These are phyloP conservation scores for Fulvia fulva DNA, from an alignment of 2,329 filamentous ascomycete species.

Conservation along the genomic window DNA sequence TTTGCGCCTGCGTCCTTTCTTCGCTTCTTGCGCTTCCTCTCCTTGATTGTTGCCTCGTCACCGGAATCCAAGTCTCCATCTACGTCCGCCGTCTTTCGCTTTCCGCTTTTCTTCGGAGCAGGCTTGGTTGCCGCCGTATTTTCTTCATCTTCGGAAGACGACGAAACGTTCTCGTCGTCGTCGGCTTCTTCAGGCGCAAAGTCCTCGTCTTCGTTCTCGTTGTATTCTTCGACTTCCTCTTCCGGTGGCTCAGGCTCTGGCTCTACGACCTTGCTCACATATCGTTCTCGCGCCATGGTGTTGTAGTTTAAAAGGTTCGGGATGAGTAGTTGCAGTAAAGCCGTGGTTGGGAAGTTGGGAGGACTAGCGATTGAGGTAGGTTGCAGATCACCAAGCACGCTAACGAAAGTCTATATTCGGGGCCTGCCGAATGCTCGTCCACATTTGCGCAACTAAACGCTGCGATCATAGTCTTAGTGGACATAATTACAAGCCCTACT, in stretches of 20 bases:
- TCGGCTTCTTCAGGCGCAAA: constrained; percentile 38
- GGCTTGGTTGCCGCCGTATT: constrained; percentile 20
- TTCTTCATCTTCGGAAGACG: constrained; percentile 36
- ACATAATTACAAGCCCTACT: not conserved
- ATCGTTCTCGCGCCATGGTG: not conserved
- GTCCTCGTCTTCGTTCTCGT: constrained; percentile 44
- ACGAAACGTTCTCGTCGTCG: constrained; percentile 29
- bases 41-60: constrained; percentile 54
- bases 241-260: constrained; percentile 2
- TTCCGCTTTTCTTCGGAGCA: constrained; percentile 34
- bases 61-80: constrained; percentile 50
- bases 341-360: too few species aligned
- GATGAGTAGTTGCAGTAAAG: too few species aligned
- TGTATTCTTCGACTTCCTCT: constrained; percentile 36
- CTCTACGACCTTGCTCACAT: not conserved
- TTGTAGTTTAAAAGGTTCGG: too few species aligned
- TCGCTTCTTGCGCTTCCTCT: constrained; percentile 40
- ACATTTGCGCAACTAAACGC: not conserved
- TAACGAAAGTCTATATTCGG: too few species aligned
- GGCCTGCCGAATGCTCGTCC: too few species aligned
- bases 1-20: constrained; percentile 31
- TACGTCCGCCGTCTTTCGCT: constrained; percentile 30
- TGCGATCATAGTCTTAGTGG: not conserved
- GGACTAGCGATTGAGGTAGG: too few species aligned
- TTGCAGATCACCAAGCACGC: too few species aligned